These are phyloP conservation scores for Solanum etuberosum DNA, from an alignment of 257 asterid species.

Conservation along the genomic window DNA sequence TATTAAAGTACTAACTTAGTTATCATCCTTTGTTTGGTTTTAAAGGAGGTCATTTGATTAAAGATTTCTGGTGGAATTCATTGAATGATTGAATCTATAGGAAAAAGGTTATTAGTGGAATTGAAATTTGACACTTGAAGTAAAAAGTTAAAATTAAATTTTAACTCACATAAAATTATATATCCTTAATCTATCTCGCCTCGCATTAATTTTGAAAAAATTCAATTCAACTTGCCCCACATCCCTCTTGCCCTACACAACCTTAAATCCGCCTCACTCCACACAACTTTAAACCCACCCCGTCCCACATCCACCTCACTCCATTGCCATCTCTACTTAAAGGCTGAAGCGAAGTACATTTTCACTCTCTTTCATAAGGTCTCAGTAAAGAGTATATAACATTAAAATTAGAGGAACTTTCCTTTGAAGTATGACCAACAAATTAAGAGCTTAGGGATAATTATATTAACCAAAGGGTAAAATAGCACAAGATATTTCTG, in stretches of 20 bases:
- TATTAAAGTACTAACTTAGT: too few species aligned
- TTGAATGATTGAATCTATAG: background rate
- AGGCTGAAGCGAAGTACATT: background rate
- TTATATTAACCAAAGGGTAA: background rate
- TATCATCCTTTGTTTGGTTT: background rate
- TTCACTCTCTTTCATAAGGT: background rate
- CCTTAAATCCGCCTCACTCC: rapidly evolving
- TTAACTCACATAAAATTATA: too few species aligned
- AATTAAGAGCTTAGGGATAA: background rate
- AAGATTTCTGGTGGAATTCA: background rate
- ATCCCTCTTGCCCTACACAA: too few species aligned
- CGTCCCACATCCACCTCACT: too few species aligned
- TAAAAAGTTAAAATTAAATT: too few species aligned
- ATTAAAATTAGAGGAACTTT: background rate
- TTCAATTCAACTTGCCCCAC: too few species aligned
- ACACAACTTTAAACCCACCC: too few species aligned
- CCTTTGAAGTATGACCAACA: background rate
- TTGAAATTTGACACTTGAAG: background rate
- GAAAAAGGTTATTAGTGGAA: background rate
- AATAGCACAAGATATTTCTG: background rate
- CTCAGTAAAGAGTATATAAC: background rate
- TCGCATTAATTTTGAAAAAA: too few species aligned
- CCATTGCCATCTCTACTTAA: background rate
- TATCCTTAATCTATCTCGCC: rapidly evolving
- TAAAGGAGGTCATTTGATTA: background rate